Evolutionary conservation across 768 basidiomycete genomes (phyloP).

Genomic region (Asterophora lycoperdoides): DNA sequence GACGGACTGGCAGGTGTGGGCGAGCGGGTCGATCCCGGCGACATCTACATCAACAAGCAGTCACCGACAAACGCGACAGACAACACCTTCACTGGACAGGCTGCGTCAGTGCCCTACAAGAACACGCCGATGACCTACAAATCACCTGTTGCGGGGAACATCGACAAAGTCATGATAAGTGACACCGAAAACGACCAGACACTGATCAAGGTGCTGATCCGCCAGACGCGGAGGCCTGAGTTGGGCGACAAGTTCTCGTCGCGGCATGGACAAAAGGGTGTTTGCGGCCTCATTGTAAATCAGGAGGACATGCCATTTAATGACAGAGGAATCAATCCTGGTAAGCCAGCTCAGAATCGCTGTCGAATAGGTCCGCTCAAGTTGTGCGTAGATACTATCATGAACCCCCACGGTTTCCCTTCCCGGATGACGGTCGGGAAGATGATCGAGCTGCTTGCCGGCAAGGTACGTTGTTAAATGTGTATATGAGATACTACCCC

Average conservation of each 20-base stretch:
- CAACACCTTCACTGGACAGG: slow-evolving; percentile 82
- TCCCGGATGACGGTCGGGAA: slow-evolving; percentile 99
- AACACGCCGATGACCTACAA: slow-evolving; percentile 93
- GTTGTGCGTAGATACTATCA: slow-evolving; percentile 76
- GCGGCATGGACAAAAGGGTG: slow-evolving; percentile 97
- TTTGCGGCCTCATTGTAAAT: slow-evolving; percentile 97
- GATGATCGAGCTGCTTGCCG: slow-evolving; percentile 97
- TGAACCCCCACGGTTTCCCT: slow-evolving; percentile 99
- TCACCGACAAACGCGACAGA: slow-evolving; percentile 92
- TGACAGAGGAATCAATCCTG: slow-evolving; percentile 92
- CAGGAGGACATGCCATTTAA: slow-evolving; percentile 99
- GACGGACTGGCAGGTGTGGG: slow-evolving; percentile 96
- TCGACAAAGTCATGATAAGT: slow-evolving; percentile 97
- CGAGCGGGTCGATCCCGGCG: slow-evolving; percentile 87
- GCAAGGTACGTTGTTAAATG: slow-evolving; percentile 59
- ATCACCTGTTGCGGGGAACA: slow-evolving; percentile 86
- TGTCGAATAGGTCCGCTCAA: slow-evolving; percentile 10
- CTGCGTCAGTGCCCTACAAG: slow-evolving; percentile 81
- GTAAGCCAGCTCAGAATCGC: slow-evolving; percentile 36
- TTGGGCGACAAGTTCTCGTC: slow-evolving; percentile 99
- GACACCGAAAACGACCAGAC: slow-evolving; percentile 97
- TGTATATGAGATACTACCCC: background rate
- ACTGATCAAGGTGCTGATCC: slow-evolving; percentile 93
- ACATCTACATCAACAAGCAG: slow-evolving; percentile 97
- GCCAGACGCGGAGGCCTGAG: slow-evolving; percentile 95